Percentiles rank a stretch among this genome's conserved stretches.
phyloP scores from a whole-genome alignment of 2,329 filamentous ascomycete species.

The Talaromyces sp. region DNA sequence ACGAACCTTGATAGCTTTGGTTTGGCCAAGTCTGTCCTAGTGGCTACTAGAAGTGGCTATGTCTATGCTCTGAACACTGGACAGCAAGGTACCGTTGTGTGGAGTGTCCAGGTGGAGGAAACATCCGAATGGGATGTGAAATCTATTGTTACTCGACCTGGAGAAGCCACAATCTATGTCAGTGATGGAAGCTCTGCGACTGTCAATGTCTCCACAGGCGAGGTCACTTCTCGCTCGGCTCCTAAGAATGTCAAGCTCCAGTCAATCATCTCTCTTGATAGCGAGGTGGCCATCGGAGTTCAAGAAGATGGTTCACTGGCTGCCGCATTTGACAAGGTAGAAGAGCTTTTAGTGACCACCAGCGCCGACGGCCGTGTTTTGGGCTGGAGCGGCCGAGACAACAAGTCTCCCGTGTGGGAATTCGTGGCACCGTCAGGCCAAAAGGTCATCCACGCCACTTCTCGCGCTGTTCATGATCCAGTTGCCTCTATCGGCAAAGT shows the following conservation, averaged over 20 bases:
- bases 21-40: conserved; percentile 80
- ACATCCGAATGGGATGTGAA: conserved; percentile 68
- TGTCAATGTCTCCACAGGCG: conserved; percentile 50
- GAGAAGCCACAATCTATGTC: conserved; percentile 61
- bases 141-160: conserved; percentile 66
- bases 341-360: conserved; percentile 45
- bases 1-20: conserved; percentile 68
- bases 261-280: conserved; percentile 36
- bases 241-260: conserved; percentile 29
- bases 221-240: conserved; percentile 37
- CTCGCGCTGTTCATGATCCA: conserved; percentile 75
- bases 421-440: conserved; percentile 70
- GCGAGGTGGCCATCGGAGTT: conserved; percentile 37
- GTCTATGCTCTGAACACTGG: conserved; percentile 79
- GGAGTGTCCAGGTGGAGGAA: conserved; percentile 69
- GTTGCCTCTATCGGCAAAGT: conserved; percentile 95
- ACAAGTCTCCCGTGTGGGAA: conserved; percentile 64
- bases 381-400: conserved; percentile 46
- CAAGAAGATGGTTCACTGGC: conserved; percentile 39
- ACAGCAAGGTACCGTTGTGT: conserved; percentile 72
- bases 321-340: conserved; percentile 30
- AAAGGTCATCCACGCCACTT: conserved; percentile 68
- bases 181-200: conserved; percentile 64
- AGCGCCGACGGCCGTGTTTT: conserved; percentile 45
- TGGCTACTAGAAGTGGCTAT: conserved; percentile 78